A percentile compares a stretch with the other conserved stretches of the same genome.
These are phyloP conservation scores for Endogone sp. DNA, from an alignment of 192 early-diverging fungal genomes.

Conservation along the genomic window DNA sequence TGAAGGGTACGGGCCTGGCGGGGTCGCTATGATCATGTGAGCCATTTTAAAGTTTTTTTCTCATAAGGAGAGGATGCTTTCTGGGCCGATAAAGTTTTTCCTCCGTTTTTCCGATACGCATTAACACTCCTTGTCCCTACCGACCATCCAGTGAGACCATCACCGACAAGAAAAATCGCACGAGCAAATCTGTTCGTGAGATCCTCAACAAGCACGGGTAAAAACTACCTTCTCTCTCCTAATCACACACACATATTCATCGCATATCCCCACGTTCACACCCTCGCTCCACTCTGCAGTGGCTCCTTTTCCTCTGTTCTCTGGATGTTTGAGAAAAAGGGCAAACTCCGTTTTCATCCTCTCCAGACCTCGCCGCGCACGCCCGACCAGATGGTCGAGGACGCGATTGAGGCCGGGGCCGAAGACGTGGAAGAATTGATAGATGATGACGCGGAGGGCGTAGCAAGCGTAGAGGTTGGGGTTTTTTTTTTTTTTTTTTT, in stretches of 20 bases:
- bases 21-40: constrained; percentile 61
- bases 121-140: too few relatives aligned
- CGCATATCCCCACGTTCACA: background rate
- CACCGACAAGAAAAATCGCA: constrained; percentile 60
- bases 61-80: background rate
- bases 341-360: constrained; percentile 48
- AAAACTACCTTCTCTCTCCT: too few relatives aligned
- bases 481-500: too few relatives aligned
- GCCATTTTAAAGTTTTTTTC: constrained; percentile 20
- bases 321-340: constrained; percentile 68
- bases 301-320: constrained; percentile 57
- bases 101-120: background rate
- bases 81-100: too few relatives aligned
- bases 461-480: too few relatives aligned
- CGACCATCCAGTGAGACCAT: constrained; percentile 28
- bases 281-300: constrained; percentile 20
- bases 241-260: background rate
- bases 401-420: constrained; percentile 53
- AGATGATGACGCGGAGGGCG: constrained; percentile 19
- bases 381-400: constrained; percentile 50
- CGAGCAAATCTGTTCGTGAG: constrained; percentile 58
- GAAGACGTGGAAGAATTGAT: constrained; percentile 59
- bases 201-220: constrained; percentile 49
- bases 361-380: constrained; percentile 32
- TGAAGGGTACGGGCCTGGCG: constrained; percentile 59